Base-by-base conservation (phyloP, 2,329 filamentous ascomycete genomes). In the Penicillium sp. region DNA sequence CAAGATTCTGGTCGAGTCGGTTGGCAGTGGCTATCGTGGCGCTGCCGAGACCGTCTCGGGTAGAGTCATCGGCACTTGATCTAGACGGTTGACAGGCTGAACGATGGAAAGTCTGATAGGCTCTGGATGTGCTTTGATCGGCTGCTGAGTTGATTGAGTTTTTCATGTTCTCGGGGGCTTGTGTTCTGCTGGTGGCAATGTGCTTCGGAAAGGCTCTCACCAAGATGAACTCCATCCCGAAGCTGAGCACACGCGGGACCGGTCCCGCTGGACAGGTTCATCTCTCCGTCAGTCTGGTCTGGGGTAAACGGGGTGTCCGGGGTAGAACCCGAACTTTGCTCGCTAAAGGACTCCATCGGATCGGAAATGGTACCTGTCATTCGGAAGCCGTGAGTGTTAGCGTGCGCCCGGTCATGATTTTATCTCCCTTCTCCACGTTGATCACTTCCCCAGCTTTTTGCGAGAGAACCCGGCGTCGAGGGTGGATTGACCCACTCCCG, bases 41-140 rank as follows among this genome's bases (percentile, higher is more conserved):
- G 30, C 10, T 54, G 49, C 26, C 33, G 38, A 61, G 49, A 38
- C 22, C 22, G 10, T 10, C 2, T 38, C 55, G 49, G 59, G n/a
- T 54, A 43, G 52, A 54, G 33, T 22, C 42, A 13, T 57, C 59
- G 59, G 59, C 42, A 61, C 35, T 54, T 61, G 40, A 4, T 33
- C n/a, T n/a, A 11, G 11, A 51, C 48, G 28, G 48, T 19, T 35
- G 48, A 35, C 48, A 35, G 30, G 26, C 45, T 13, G 45, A 30
- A 25, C n/a, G 26, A 22, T 35, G 8, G 11, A 35, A 16, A 26
- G 25, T n/a, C 22, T 28, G 13, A 5, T 33, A 33, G 30, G 30
- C 30, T 33, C 30, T 33, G 30, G 30, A 10, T 11, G 40, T 33
- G 6, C n/a, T 7, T 6, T 14, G 10, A 22, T 22, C 19, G 19